Conservation (phyloP, 768 basidiomycete genomes). For the Suillus hirtellus region DNA sequence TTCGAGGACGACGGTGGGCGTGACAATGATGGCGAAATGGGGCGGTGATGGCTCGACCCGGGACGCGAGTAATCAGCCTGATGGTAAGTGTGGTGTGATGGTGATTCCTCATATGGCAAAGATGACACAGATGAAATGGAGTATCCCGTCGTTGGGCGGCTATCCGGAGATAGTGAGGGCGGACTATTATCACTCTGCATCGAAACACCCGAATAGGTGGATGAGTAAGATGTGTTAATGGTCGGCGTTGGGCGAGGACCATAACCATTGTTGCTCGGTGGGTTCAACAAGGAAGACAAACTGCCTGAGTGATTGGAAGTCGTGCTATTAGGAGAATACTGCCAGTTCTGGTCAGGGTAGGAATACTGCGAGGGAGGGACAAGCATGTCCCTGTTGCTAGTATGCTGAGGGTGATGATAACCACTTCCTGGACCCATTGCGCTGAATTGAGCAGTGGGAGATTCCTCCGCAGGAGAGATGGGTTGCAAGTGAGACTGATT, state of each 20-base stretch:
- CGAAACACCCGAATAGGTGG: conserved; percentile 68
- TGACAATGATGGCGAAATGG: conserved; percentile 60
- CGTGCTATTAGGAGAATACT: conserved; percentile 46
- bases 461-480: conserved; percentile 70
- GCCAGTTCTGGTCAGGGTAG: conserved; percentile 64
- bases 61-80: conserved; percentile 68
- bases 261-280: conserved; percentile 45
- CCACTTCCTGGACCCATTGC: conserved; percentile 37
- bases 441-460: conserved; percentile 50
- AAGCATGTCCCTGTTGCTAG: conserved; percentile 34
- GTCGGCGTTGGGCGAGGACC: conserved; percentile 61
- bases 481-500: conserved; percentile 62
- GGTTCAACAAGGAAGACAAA: conserved; percentile 78
- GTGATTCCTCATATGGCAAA: conserved; percentile 64
- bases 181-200: conserved; percentile 70
- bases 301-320: conserved; percentile 70
- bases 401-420: conserved; percentile 29
- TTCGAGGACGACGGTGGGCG: conserved; percentile 71
- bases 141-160: conserved; percentile 83
- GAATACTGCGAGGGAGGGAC: conserved; percentile 59
- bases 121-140: conserved; percentile 84
- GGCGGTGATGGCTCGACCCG: conserved; percentile 69
- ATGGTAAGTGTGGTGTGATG: conserved; percentile 39
- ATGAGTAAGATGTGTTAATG: conserved; percentile 68
- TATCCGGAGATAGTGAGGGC: conserved; percentile 76